Evolutionary conservation across 768 basidiomycete species (phyloP).

Genomic region (Naganishia randhawae): DNA sequence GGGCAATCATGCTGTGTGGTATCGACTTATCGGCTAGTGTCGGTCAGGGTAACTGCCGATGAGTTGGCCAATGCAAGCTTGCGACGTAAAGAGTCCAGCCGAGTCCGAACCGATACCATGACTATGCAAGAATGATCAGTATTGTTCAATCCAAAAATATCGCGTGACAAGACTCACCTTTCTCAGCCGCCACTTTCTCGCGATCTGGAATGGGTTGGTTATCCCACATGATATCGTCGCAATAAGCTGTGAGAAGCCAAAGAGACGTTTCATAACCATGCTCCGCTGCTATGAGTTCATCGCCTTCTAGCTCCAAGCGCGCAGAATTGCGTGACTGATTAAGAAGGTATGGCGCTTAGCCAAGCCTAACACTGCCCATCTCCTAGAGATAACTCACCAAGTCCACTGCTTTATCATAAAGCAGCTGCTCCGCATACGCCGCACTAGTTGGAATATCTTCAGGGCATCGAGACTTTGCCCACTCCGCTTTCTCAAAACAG

Average conservation of each 20-base stretch:
- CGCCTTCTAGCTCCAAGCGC: conserved; percentile 77
- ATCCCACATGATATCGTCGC: conserved; percentile 63
- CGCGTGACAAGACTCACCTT: conserved; percentile 43
- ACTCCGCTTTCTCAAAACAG: conserved; percentile 83
- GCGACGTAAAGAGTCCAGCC: conserved; percentile 32
- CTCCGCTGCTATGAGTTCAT: conserved; percentile 77
- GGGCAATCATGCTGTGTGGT: background rate
- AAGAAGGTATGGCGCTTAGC: background rate
- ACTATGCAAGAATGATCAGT: conserved; percentile 26
- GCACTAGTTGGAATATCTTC: conserved; percentile 73
- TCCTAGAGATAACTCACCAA: conserved; percentile 60
- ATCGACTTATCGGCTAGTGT: conserved; percentile 2
- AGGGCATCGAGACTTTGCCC: conserved; percentile 52
- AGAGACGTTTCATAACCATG: conserved; percentile 90
- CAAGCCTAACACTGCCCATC: background rate
- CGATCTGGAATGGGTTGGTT: conserved; percentile 48
- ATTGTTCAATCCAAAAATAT: background rate
- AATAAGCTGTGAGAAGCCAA: conserved; percentile 87
- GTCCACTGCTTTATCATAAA: conserved; percentile 85
- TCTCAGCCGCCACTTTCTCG: conserved; percentile 51
- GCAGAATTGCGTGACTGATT: conserved; percentile 84
- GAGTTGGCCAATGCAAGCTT: conserved; percentile 30
- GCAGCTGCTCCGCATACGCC: conserved; percentile 79
- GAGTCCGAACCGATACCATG: conserved; percentile 31
- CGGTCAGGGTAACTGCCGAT: conserved; percentile 7